Conservation (phyloP, 2,329 filamentous ascomycete species). For the Colletotrichum horii region DNA sequence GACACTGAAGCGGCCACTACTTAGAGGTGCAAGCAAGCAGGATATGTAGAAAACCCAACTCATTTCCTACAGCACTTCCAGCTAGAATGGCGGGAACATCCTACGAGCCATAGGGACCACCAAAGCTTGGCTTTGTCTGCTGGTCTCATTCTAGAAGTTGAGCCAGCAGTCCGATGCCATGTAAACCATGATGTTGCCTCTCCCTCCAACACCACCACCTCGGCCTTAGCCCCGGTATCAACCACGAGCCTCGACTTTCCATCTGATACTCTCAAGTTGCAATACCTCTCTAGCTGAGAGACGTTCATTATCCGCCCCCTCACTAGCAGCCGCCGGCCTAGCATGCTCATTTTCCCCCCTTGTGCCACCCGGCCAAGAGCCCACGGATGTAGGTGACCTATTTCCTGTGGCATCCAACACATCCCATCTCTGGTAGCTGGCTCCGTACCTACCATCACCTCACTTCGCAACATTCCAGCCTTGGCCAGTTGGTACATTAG, state of each 20-base stretch:
- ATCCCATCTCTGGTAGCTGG: not conserved
- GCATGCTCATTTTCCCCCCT: not conserved
- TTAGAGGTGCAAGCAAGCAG: no score
- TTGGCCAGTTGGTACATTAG: not conserved
- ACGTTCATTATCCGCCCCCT: not conserved
- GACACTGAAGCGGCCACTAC: no score
- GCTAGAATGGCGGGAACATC: not conserved
- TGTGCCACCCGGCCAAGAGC: not conserved
- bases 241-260: not conserved
- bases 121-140: not conserved
- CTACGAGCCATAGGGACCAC: not conserved
- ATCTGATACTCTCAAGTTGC: not conserved
- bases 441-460: not conserved
- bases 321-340: not conserved
- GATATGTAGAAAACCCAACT: not conserved
- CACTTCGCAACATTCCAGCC: not conserved
- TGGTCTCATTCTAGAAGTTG: not conserved
- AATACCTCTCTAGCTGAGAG: not conserved
- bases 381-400: not conserved
- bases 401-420: not conserved
- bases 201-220: not conserved
- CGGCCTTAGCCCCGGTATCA: not conserved
- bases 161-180: not conserved
- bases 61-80: not conserved
- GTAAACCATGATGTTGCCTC: not conserved